Percentiles rank a stretch among this genome's conserved stretches.
Conservation (phyloP, 2,329 filamentous ascomycete genomes). For the Geosmithia morbida region DNA sequence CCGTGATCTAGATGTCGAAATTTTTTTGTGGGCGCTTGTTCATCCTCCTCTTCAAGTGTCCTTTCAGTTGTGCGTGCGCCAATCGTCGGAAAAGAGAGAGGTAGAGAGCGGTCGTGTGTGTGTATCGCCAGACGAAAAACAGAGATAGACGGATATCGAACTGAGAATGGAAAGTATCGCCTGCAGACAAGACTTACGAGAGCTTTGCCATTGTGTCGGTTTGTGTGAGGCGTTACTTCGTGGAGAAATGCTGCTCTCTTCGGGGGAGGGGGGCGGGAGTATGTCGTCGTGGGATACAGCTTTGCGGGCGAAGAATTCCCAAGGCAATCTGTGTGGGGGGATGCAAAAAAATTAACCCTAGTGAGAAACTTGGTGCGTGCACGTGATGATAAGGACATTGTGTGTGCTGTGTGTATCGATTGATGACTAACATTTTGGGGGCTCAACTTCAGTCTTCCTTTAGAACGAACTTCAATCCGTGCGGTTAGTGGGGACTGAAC, state of each 20-base stretch:
- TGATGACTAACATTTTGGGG: too few relatives aligned
- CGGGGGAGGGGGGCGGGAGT: slow-evolving; percentile 5
- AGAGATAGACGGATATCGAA: not conserved
- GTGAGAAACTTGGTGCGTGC: slow-evolving; percentile 11
- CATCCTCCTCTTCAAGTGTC: too few relatives aligned
- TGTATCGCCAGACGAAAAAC: not conserved
- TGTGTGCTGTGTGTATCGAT: too few relatives aligned
- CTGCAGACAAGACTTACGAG: slow-evolving; percentile 36
- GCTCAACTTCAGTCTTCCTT: too few relatives aligned
- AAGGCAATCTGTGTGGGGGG: slow-evolving; percentile 19
- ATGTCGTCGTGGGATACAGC: slow-evolving; percentile 19
- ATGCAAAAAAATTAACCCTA: slow-evolving; percentile 20
- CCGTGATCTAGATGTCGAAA: too few relatives aligned
- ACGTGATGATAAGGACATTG: slow-evolving; percentile 15
- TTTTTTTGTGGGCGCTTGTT: too few relatives aligned
- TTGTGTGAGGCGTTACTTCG: slow-evolving; percentile 26
- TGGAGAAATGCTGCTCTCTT: slow-evolving; percentile 19
- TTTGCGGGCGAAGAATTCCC: slow-evolving; percentile 19
- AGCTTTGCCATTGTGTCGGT: slow-evolving; percentile 48
- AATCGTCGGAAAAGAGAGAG: too few relatives aligned
- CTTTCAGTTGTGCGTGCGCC: too few relatives aligned
- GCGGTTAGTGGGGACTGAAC: too few relatives aligned
- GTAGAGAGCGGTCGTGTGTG: too few relatives aligned
- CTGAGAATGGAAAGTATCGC: not conserved
- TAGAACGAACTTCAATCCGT: too few relatives aligned